Percentiles rank a stretch among this genome's conserved stretches.
Conservation (phyloP, 768 basidiomycete genomes). For the Panus rudis region DNA sequence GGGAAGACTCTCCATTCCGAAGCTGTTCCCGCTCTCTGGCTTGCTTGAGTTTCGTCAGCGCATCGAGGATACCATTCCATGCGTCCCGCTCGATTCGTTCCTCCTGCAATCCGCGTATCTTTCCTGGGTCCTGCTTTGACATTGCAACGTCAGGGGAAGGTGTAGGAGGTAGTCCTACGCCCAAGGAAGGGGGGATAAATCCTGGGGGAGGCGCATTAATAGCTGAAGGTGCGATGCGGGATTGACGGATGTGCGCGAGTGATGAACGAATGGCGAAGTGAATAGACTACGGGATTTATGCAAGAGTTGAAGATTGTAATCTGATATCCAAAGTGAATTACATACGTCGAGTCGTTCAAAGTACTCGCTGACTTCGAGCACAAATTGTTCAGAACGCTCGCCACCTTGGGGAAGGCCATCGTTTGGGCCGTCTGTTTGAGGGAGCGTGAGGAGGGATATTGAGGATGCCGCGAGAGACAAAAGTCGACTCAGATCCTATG, state of each 20-base stretch:
- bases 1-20: neutral
- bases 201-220: constrained; percentile 70
- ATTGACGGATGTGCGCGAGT: constrained; percentile 73
- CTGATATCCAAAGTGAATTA: constrained; percentile 3
- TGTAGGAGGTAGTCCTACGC: constrained; percentile 58
- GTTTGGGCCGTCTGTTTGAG: constrained; percentile 67
- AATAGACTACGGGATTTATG: constrained; percentile 45
- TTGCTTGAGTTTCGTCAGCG: constrained; percentile 56
- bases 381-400: constrained; percentile 80
- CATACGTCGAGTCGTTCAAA: constrained; percentile 75
- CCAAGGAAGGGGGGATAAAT: constrained; percentile 72
- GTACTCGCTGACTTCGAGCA: constrained; percentile 78
- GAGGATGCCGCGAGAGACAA: constrained; percentile 72
- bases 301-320: neutral
- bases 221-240: constrained; percentile 82
- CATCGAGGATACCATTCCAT: constrained; percentile 68
- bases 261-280: constrained; percentile 72
- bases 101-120: constrained; percentile 62
- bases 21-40: constrained; percentile 25
- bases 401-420: constrained; percentile 71
- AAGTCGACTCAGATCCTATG: constrained; percentile 70
- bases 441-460: constrained; percentile 72
- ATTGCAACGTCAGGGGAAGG: constrained; percentile 23
- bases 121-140: neutral
- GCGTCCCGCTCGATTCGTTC: constrained; percentile 70